Evolutionary conservation across 106 monocot species (phyloP), one percentile per base, ranked within the genome.

Genomic region (Alisma plantagoaquatica): DNA sequence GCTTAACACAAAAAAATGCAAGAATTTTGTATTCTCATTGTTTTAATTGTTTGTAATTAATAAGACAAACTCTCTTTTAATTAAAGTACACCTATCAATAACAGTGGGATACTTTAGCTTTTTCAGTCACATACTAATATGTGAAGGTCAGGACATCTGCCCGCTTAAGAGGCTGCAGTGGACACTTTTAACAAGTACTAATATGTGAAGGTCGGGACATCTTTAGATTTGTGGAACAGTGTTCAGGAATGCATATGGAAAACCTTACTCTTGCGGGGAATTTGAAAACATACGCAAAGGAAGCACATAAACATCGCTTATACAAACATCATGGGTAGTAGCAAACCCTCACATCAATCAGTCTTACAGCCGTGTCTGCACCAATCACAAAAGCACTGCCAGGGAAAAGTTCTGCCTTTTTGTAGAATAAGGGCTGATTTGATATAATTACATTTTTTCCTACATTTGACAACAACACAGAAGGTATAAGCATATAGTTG

Each of bases 351-450:
- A 98, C 98, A 74, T 98, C 68, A 51, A 98, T 61, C 61, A 98
- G 78, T 61, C 98, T 73, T 50, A 68, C 74, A 48, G 82, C 89
- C 54, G 98, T 98, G 67, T 98, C 98, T 7, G 76, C 89, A 29
- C 98, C 98, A 70, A 98, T 79, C 20, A 98, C 81, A 82, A 98
- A 98, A 24, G 82, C 79, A 47, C 85, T 85, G 28, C 85, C 89
- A 62, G 98, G 98, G 52, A 96, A 90, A 49, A 98, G 63, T 66
- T 89, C 78, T 2, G 89, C 79, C 71, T 98, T 98, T 47, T 85
- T 90, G 54, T 82, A 90, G 51, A 98, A 98, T 54, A 76, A 90
- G 21, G 96, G 84, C 49, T 90, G 96, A 56, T 79, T 98, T 30
- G 96, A 79, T 52, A 98, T 70, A 49, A 98, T 90, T 35, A 98